Base-by-base conservation (phyloP, 345 rosid genomes). In the Eucalyptus shirleyi region DNA sequence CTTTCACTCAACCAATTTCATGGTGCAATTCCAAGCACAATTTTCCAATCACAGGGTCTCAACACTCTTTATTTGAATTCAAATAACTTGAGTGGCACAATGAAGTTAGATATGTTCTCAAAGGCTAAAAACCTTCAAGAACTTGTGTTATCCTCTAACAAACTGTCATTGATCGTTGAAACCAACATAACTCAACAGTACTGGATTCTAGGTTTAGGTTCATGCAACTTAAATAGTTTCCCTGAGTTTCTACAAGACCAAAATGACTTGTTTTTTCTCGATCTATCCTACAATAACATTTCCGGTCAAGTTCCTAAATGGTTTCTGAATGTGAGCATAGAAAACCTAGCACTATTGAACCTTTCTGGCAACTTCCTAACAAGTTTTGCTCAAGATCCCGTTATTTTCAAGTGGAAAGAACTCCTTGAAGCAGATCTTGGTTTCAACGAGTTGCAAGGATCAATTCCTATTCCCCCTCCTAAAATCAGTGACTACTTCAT, bases 221-320 rank as follows among this genome's bases (percentile, higher is more conserved):
- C 49, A 13, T 91, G 91, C 87, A 90, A 88, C 23, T 59, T 92
- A 32, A 42, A 5, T 4, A 89, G 86, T 77, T 77, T 91, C 51
- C 92, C 93, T 49, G 26, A 18, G 32, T 92, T 92, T 88, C 91
- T 92, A 37, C 42, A 11, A 9, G 5, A 49, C 9, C 91, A 91
- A 80, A n/a, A 88, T 23, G 12, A 72, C 9, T 45, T 89, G 62
- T 0, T 0, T 0, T 0, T 1, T 0, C 13, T 92, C 15, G 87
- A 72, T 16, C 90, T 92, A 37, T 86, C 88, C 55, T 5, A 21
- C 6, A 90, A 90, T 59, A 89, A 91, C 49, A 56, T 92, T 37
- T n/a, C 37, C 1, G 93, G 93, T 28, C 55, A 62, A 32, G 51
- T 92, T 17, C 92, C 92, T 3, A 62, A 87, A n/a, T 92, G 93